Conservation (phyloP, 805 yeast species). For the Candida dendrica region DNA sequence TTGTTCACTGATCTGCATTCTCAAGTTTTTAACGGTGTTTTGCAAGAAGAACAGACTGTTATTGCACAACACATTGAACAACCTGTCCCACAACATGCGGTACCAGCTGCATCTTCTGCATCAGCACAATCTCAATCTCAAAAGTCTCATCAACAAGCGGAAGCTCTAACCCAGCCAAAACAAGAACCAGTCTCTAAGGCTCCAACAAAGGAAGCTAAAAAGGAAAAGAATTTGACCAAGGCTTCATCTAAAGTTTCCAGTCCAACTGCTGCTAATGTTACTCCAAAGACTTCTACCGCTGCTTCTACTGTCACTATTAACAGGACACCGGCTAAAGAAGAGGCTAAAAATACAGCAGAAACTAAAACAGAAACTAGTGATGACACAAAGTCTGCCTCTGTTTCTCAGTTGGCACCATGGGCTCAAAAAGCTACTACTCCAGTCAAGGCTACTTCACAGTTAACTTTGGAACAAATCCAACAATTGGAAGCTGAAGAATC, state of each 20-base stretch:
- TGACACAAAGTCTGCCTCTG: conserved; percentile 2
- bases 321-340: no score
- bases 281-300: conserved; percentile 1
- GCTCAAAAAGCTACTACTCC: conserved; percentile 27
- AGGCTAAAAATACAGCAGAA: conserved; percentile 3
- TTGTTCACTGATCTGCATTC: conserved; percentile 32
- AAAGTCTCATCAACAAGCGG: not conserved
- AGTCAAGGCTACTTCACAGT: conserved; percentile 24
- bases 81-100: not conserved
- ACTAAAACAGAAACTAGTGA: conserved; percentile 4
- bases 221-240: conserved; percentile 1
- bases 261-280: conserved; percentile 6
- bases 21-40: conserved; percentile 34
- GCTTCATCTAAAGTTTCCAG: conserved; percentile 5
- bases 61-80: not conserved
- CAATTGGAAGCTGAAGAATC: conserved; percentile 36
- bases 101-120: not conserved
- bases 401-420: conserved; percentile 44
- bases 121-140: conserved; percentile 1
- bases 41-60: conserved; percentile 19
- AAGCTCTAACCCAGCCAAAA: conserved; percentile 2
- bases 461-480: conserved; percentile 46
- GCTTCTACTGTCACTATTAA: not conserved
- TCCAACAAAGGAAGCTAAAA: conserved; percentile 1
- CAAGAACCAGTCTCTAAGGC: not conserved